A percentile compares a stretch with the other conserved stretches of the same genome.
Evolutionary conservation across 2,329 filamentous ascomycete genomes (phyloP).

Genomic region (Penicillium glabrum): DNA sequence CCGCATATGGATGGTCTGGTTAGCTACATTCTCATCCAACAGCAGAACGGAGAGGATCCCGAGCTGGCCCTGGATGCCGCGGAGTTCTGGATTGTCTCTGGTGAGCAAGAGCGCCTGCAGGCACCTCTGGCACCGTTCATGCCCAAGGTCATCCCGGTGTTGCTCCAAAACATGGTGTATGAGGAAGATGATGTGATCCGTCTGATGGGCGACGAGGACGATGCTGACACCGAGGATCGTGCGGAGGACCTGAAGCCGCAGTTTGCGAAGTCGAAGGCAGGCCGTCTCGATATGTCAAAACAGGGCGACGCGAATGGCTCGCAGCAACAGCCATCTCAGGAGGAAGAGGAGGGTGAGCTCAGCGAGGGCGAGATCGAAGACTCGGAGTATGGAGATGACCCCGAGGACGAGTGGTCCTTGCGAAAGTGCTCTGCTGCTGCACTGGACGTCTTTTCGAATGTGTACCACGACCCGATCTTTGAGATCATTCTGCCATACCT

Average conservation of each 20-base stretch:
- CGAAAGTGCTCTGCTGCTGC: conserved; percentile 96
- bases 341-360: conserved; percentile 67
- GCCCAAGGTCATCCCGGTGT: conserved; percentile 79
- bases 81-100: conserved; percentile 95
- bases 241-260: conserved; percentile 88
- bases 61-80: conserved; percentile 92
- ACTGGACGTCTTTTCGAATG: conserved; percentile 86
- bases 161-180: conserved; percentile 95
- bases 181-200: conserved; percentile 88
- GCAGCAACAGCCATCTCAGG: conserved; percentile 45
- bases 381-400: conserved; percentile 70
- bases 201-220: conserved; percentile 79
- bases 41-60: conserved; percentile 76
- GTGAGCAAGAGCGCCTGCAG: conserved; percentile 81
- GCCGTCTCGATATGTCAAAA: conserved; percentile 58
- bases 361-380: conserved; percentile 85
- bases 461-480: conserved; percentile 87
- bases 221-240: conserved; percentile 88
- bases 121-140: conserved; percentile 75
- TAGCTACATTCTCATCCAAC: conserved; percentile 88
- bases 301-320: conserved; percentile 39
- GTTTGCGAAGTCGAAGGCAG: conserved; percentile 72
- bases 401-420: conserved; percentile 91
- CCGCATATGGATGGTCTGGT: conserved; percentile 87
- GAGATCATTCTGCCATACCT: conserved; percentile 89